Percentiles rank a stretch among this genome's conserved stretches.
phyloP scores from a whole-genome alignment of 2,329 filamentous ascomycete species.

The Coniochaeta sp. region DNA sequence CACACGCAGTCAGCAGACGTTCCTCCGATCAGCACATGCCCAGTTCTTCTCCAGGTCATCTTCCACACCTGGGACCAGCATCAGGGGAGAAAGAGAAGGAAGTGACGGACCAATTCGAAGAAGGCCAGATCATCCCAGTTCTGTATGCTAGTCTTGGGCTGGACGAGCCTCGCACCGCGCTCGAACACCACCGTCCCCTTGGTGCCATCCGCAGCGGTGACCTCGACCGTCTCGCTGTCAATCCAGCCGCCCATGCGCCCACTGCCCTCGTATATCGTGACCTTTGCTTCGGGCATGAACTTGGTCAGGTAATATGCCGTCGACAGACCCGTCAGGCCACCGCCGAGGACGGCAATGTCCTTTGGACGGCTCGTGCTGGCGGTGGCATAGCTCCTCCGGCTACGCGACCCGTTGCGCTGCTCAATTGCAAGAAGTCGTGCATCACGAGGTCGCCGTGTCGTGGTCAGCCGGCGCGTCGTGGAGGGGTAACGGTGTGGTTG shows the following conservation, averaged over 20 bases:
- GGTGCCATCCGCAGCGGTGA: constrained; percentile 44
- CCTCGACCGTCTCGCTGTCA: constrained; percentile 53
- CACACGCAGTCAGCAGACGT: constrained; percentile 3
- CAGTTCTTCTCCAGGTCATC: neutral
- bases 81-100: neutral
- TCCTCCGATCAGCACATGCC: neutral
- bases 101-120: constrained; percentile 56
- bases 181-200: constrained; percentile 64
- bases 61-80: no score
- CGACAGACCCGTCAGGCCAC: constrained; percentile 75
- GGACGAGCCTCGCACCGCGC: constrained; percentile 71
- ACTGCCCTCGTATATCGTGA: constrained; percentile 75
- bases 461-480: neutral
- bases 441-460: neutral
- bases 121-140: constrained; percentile 57
- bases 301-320: constrained; percentile 70
- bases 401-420: neutral
- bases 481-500: neutral
- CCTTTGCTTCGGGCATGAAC: constrained; percentile 54
- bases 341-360: constrained; percentile 63
- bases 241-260: constrained; percentile 78
- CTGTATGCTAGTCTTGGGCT: constrained; percentile 35
- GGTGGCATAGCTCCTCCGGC: constrained; percentile 2
- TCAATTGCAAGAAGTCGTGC: neutral
- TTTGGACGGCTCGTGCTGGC: constrained; percentile 5